Base-by-base conservation (phyloP, 2,329 filamentous ascomycete species). In the Pleoardoris graminearum region DNA sequence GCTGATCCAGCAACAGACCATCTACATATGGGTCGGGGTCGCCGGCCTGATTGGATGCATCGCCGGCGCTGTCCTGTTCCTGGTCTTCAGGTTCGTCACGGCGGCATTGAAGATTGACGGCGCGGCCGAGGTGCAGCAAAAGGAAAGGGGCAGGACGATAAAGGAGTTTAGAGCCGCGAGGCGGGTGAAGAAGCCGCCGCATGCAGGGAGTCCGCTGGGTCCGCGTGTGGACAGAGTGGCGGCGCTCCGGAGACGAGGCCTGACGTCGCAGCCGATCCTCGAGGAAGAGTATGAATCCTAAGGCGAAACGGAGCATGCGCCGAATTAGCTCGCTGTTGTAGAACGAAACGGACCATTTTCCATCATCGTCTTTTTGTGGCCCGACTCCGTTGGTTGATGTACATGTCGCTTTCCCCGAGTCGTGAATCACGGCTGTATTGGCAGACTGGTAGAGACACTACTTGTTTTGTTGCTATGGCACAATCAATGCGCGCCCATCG, bases 11-110 rank as follows among this genome's bases (percentile, higher is more conserved):
- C 25, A 22, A 42, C 59, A 80, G 76, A 77, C 76, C 7, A 62
- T 80, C 37, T 80, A 78, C 65, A 80, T 81, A 64, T 87, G 80
- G 63, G 77, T 91, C 41, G 85, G 85, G 43, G 80, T 85, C 21
- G 90, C 89, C 7, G 80, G 83, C 27, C 71, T 89, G 16, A 78
- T 90, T 47, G 90, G 90, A n/a, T 74, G 86, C 47, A 45, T 83
- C 10, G 76, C 85, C 23, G 89, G 88, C 46, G 70, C 85, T 45
- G 59, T 82, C 16, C 71, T 91, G 37, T 80, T 83, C 63, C 73
- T 83, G 48, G 77, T 79, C 16, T 86, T 85, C 52, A 77, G 75
- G 51, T 65, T 82, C 51, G 69, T 89, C 47, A 78, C 82, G 4
- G 77, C 82, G 1, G 60, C 79, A 1, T 66, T 81, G 30, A 62